phyloP scores from a whole-genome alignment of 371 early-diverging fungal genomes.

The Racocetra persica region DNA sequence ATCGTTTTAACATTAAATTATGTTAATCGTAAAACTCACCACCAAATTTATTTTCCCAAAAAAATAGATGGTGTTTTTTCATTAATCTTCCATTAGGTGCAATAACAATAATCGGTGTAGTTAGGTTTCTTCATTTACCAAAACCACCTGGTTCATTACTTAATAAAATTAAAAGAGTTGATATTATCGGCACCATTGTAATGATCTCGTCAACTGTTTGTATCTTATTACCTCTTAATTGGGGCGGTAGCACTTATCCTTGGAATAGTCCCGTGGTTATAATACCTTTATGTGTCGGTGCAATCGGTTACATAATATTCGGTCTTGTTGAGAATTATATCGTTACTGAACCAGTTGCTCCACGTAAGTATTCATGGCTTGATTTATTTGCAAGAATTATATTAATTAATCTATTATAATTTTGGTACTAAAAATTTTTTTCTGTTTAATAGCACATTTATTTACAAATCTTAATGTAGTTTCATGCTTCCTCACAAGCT shows the following conservation, averaged over 20 bases:
- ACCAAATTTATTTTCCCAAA: background rate
- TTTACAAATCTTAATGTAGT: conserved; percentile 56
- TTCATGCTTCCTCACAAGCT: conserved; percentile 54
- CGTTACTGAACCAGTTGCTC: conserved; percentile 67
- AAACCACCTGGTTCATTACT: conserved; percentile 54
- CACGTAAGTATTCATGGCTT: conserved; percentile 42
- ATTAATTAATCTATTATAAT: background rate
- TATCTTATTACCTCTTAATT: conserved; percentile 62
- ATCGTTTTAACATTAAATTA: too few relatives aligned
- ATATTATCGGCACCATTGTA: conserved; percentile 60
- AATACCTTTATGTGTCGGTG: conserved; percentile 60
- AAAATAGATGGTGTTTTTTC: conserved; percentile 76
- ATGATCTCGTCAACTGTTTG: conserved; percentile 59
- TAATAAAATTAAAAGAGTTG: conserved; percentile 59
- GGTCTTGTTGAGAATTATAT: conserved; percentile 62
- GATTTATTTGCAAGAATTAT: conserved; percentile 42
- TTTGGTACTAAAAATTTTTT: background rate
- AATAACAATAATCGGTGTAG: conserved; percentile 59
- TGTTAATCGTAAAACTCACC: too few relatives aligned
- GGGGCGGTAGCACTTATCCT: conserved; percentile 63
- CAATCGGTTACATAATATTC: conserved; percentile 57
- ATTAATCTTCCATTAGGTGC: conserved; percentile 78
- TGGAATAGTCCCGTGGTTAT: conserved; percentile 63
- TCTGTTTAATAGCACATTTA: conserved; percentile 50
- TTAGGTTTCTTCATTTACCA: conserved; percentile 63